These are phyloP conservation scores for Xylaria cubensis DNA, from an alignment of 495 filamentous ascomycete genomes.

Conservation along the genomic window DNA sequence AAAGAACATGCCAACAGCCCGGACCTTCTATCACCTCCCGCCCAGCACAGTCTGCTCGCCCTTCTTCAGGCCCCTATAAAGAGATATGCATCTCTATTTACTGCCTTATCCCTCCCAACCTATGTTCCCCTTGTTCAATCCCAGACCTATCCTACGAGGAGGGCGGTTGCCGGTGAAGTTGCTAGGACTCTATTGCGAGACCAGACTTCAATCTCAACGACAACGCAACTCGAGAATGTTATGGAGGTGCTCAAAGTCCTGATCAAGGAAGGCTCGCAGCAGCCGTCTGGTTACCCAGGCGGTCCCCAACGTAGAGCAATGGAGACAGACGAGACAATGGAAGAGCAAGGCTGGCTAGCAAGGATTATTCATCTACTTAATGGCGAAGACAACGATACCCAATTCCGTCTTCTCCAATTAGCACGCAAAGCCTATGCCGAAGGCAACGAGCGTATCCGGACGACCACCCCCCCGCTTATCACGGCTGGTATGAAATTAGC, in stretches of 20 bases:
- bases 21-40: conserved; percentile 85
- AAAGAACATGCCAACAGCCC: conserved; percentile 90
- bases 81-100: conserved; percentile 91
- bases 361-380: conserved; percentile 88
- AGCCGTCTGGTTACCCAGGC: conserved; percentile 82
- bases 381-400: conserved; percentile 84
- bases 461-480: conserved; percentile 90
- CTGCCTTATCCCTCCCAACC: conserved; percentile 85
- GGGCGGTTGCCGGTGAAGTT: conserved; percentile 88
- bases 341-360: conserved; percentile 96
- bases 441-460: conserved; percentile 93
- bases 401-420: conserved; percentile 92
- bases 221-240: conserved; percentile 84
- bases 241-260: conserved; percentile 86
- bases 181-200: conserved; percentile 79
- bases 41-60: conserved; percentile 86
- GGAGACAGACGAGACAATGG: conserved; percentile 92
- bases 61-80: conserved; percentile 88
- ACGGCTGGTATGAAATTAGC: conserved; percentile 91
- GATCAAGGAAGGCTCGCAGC: conserved; percentile 90
- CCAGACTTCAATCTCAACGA: conserved; percentile 75
- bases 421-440: conserved; percentile 87
- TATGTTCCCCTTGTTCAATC: conserved; percentile 89
- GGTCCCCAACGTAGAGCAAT: conserved; percentile 73
- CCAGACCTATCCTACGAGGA: conserved; percentile 91